Evolutionary conservation across 805 yeast species (phyloP).

Genomic region (Candida ipomoeae): DNA sequence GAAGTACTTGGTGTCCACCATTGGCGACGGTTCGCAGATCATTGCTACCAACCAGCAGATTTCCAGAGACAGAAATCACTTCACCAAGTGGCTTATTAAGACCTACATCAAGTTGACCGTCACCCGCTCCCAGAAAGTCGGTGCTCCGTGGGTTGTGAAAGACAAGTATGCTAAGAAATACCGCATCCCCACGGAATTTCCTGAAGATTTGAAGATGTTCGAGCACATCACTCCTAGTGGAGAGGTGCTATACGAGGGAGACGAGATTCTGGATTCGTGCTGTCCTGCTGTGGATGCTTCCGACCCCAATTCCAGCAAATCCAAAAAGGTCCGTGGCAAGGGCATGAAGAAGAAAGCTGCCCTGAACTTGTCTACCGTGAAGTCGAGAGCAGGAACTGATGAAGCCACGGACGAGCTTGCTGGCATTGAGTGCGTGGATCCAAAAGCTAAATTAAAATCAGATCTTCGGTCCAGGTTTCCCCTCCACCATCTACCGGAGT

Average conservation of each 20-base stretch:
- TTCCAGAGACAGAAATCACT: conserved; percentile 76
- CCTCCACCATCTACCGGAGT: conserved; percentile 16
- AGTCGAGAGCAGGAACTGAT: neutral
- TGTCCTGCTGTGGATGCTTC: conserved; percentile 4
- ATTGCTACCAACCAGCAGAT: conserved; percentile 72
- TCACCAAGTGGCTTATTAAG: conserved; percentile 86
- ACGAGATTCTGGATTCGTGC: conserved; percentile 10
- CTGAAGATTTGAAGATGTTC: conserved; percentile 47
- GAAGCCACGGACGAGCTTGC: conserved; percentile 3
- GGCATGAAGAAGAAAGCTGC: conserved; percentile 14
- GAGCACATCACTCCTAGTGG: conserved; percentile 19
- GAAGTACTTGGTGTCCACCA: conserved; percentile 67
- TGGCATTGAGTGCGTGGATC: neutral
- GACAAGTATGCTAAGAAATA: conserved; percentile 67
- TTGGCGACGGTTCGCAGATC: conserved; percentile 49
- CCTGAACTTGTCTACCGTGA: conserved; percentile 8
- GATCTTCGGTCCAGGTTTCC: conserved; percentile 16
- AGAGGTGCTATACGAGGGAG: conserved; percentile 17
- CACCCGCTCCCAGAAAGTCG: conserved; percentile 73
- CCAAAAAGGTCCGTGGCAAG: conserved; percentile 12
- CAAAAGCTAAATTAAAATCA: conserved; percentile 7
- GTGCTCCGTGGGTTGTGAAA: conserved; percentile 95
- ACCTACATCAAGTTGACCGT: conserved; percentile 80
- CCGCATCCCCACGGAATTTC: conserved; percentile 58
- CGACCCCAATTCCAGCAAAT: conserved; percentile 5